Base-by-base conservation (phyloP, 2,329 filamentous ascomycete genomes). In the Verticillium isaacii region DNA sequence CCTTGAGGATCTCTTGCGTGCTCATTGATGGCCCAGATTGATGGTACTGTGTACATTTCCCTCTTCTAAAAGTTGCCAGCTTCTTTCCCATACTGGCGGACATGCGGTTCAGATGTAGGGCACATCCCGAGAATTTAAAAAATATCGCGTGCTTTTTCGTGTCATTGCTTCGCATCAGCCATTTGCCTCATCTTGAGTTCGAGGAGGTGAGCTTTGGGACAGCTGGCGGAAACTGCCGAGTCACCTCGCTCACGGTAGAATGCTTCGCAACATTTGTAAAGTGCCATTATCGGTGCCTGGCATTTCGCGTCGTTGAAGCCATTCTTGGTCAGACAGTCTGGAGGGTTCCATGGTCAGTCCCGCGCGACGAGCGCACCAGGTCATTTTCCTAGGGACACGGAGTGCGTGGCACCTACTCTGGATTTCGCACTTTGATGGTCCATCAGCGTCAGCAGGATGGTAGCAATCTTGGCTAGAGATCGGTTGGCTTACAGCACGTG, bases 21-120 rank as follows among this genome's bases (percentile, higher is more conserved):
- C 95, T 99, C 93, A 93, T 50, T 89, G 92, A 93, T 91, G 84
- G 91, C 90, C 94, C 90, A 92, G 96, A 91, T 90, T 75, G 45
- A 82, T 45, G 57, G 57, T 50, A 58, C n/a, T 58, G 4, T 8
- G 45, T 29, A 39, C 86, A 82, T 81, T 77, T 83, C 88, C 85
- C 87, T 90, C 85, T 85, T 85, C 81, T 85, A 82, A 78, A 82
- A 82, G 87, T 90, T 88, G 78, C 86, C 88, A 83, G 80, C 85
- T 76, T 72, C 68, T 73, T 73, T 80, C 45, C 45, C 68, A 72
- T 73, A 75, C 78, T 72, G 74, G 78, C 77, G 77, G 78, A 76
- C 79, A 81, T 80, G 81, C 57, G 37, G 37, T 41, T 45, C 37
- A 73, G 78, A 77, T 74, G 79, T 78, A 81, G 82, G 75, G 73